A percentile compares a stretch with the other conserved stretches of the same genome.
Conservation (phyloP, 495 filamentous ascomycete species). For the Tuber aestivum region DNA sequence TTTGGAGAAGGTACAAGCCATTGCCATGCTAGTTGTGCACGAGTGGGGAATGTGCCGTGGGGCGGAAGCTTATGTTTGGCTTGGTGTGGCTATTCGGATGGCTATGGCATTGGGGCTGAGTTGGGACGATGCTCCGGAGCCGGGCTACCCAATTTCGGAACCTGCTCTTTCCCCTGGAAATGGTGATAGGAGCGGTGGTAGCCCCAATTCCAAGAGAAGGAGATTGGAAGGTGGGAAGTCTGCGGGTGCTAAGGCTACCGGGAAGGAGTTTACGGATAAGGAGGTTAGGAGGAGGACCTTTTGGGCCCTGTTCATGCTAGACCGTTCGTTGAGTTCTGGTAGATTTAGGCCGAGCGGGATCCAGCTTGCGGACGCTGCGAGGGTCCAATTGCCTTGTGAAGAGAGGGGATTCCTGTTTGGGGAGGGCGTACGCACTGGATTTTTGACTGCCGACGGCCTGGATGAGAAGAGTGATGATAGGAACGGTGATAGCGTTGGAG, state of each 20-base stretch:
- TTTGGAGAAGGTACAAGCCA: constrained; percentile 66
- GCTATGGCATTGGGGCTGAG: constrained; percentile 33
- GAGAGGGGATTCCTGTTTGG: constrained; percentile 62
- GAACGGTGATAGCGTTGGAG: constrained; percentile 45
- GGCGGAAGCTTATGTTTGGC: constrained; percentile 68
- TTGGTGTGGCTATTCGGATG: constrained; percentile 69
- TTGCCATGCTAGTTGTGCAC: constrained; percentile 76
- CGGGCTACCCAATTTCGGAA: constrained; percentile 13
- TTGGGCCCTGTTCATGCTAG: constrained; percentile 79
- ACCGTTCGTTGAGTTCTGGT: constrained; percentile 70
- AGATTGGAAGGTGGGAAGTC: constrained; percentile 43
- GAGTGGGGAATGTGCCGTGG: constrained; percentile 76
- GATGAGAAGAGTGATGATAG: constrained; percentile 32
- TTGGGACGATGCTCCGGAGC: constrained; percentile 32
- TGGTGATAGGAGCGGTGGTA: constrained; percentile 16
- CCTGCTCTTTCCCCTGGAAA: constrained; percentile 28
- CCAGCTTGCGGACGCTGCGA: constrained; percentile 31
- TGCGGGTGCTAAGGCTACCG: constrained; percentile 41
- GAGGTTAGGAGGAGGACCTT: constrained; percentile 77
- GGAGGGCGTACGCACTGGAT: constrained; percentile 58
- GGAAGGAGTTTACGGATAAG: constrained; percentile 58
- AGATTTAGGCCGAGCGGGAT: constrained; percentile 45
- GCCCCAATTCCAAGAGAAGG: constrained; percentile 26
- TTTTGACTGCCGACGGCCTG: constrained; percentile 43
- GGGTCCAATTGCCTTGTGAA: constrained; percentile 61